A percentile compares a stretch with the other conserved stretches of the same genome.
phyloP scores from a whole-genome alignment of 164 flowering plant species.

The Chimonanthus praecox region DNA sequence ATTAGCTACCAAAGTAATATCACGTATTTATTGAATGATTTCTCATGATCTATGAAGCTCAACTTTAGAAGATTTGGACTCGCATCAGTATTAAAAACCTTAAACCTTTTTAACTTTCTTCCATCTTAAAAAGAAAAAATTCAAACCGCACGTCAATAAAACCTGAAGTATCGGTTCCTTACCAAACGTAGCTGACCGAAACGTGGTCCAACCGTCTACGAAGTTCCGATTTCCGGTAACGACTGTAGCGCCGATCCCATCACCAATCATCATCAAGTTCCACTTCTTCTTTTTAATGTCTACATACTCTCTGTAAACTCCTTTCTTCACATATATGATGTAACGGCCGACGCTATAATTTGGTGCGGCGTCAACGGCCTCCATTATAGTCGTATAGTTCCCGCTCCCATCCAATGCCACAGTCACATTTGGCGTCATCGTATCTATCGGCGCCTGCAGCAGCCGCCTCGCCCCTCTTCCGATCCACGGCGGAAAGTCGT shows the following conservation, averaged over 20 bases:
- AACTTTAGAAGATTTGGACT: too few species aligned
- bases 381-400: constrained; percentile 45
- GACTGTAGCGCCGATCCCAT: constrained; percentile 41
- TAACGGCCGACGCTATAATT: constrained; percentile 36
- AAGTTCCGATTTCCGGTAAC: constrained; percentile 42
- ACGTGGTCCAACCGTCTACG: constrained; percentile 55
- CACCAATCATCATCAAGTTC: constrained; percentile 51
- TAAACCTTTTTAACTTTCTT: too few species aligned
- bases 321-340: constrained; percentile 48
- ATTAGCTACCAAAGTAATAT: too few species aligned
- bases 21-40: too few species aligned
- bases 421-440: constrained; percentile 32
- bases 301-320: constrained; percentile 47
- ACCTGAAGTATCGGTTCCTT: constrained; percentile 5
- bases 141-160: neutral
- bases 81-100: too few species aligned
- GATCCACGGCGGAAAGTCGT: constrained; percentile 58
- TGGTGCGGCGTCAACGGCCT: constrained; percentile 66
- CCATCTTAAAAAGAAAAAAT: too few species aligned
- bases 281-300: constrained; percentile 55
- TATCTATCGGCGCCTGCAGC: constrained; percentile 26
- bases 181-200: constrained; percentile 59
- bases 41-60: too few species aligned
- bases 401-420: constrained; percentile 85
- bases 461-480: constrained; percentile 40